Evolutionary conservation across 768 basidiomycete species (phyloP).

Genomic region (Amanita pallidorosea): DNA sequence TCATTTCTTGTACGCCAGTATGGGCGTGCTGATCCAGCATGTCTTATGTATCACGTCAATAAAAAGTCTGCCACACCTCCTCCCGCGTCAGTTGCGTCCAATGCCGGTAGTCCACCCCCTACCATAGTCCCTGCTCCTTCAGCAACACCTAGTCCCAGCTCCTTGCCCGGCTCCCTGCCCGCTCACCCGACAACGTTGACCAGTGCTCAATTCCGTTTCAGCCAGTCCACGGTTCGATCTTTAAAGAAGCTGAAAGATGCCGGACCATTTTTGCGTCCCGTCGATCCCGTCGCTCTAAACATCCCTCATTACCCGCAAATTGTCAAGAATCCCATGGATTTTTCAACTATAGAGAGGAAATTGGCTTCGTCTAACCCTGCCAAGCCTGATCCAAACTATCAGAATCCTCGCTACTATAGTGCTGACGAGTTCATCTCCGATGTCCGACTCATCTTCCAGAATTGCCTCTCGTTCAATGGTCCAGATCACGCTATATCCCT

Average conservation of each 20-base stretch:
- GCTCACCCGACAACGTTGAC: constrained; percentile 35
- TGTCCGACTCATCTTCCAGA: constrained; percentile 80
- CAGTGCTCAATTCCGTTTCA: constrained; percentile 68
- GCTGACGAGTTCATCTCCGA: constrained; percentile 80
- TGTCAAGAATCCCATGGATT: constrained; percentile 90
- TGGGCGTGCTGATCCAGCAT: constrained; percentile 42
- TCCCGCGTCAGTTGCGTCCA: constrained; percentile 40
- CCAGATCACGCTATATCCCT: constrained; percentile 68
- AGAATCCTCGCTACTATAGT: constrained; percentile 66
- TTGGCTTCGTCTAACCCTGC: constrained; percentile 66
- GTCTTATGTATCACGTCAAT: constrained; percentile 18
- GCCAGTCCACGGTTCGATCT: constrained; percentile 62
- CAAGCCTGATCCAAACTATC: constrained; percentile 61
- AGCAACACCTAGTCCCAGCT: constrained; percentile 9
- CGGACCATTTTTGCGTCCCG: constrained; percentile 71
- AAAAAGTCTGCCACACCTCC: constrained; percentile 69
- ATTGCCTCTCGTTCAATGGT: constrained; percentile 89
- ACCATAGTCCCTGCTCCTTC: constrained; percentile 12
- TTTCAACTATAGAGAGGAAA: constrained; percentile 87
- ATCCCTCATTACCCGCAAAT: constrained; percentile 84
- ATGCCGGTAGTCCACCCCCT: constrained; percentile 23
- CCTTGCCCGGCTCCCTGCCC: no score
- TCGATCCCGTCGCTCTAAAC: constrained; percentile 75
- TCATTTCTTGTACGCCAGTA: constrained; percentile 36
- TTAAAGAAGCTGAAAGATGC: constrained; percentile 86